Base-by-base conservation (phyloP, 2,329 filamentous ascomycete species). In the Colletotrichum eleusines region DNA sequence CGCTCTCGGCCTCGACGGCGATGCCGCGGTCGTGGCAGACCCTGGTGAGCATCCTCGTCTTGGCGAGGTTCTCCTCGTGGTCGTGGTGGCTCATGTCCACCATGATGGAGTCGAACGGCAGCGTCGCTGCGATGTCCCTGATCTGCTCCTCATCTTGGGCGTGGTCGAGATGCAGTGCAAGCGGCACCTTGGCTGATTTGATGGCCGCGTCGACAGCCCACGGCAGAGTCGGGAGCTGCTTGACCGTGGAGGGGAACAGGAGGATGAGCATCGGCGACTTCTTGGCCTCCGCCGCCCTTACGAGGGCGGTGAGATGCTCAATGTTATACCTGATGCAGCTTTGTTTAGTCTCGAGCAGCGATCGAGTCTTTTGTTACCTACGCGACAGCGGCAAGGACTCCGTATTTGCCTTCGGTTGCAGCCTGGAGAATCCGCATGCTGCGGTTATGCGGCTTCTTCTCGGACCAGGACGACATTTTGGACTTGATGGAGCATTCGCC, bases 21-120 rank as follows among this genome's bases (percentile, higher is more conserved):
- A 92, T 92, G 2, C 89, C 89, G 33, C 85, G 83, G 72, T 81
- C 86, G 76, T 91, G 86, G 76, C 90, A 90, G 75, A 89, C 88
- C n/a, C 80, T 80, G 3, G 90, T 89, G 59, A 92, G 80, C 70
- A 90, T 87, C 62, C 83, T 84, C 20, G 90, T 92, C 77, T 86
- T 84, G 5, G 84, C 82, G 46, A 94, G 82, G 76, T 94, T 94
- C 80, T 93, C 90, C 64, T 86, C 89, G 74, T 89, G 90, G 74
- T 92, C 90, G 76, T 91, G 89, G 77, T 93, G 91, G 69, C 85
- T 89, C 91, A 94, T 94, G 79, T 94, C 92, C 0, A 93, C 88
- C 91, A 94, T 93, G 77, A 94, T 92, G 63, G 84, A 87, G 77
- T 93, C 91, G 73, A 93, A 93, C 0, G 84, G 84, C 46, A 89